Percentiles rank a stretch among this genome's conserved stretches.
phyloP scores from a whole-genome alignment of 768 basidiomycete species.

The Tylopilus plumbeoviolaceoides region DNA sequence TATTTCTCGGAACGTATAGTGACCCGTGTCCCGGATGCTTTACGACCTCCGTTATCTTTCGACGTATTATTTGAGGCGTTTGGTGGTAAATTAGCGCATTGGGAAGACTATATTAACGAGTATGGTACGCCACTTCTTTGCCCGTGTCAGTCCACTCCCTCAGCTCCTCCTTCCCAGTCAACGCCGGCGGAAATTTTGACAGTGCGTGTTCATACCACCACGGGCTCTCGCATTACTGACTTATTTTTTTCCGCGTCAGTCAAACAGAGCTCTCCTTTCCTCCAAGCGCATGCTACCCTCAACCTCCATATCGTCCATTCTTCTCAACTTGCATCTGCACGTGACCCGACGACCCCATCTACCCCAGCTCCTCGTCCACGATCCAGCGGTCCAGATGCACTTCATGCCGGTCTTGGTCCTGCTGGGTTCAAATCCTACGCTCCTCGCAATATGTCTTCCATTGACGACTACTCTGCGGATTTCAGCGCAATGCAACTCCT shows the following conservation, averaged over 20 bases:
- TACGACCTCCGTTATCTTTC: constrained; percentile 56
- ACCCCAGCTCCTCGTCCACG: constrained; percentile 32
- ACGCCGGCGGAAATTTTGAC: constrained; percentile 66
- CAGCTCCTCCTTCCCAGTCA: constrained; percentile 43
- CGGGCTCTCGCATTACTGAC: constrained; percentile 5
- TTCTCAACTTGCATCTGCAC: constrained; percentile 49
- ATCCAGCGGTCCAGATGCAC: constrained; percentile 41
- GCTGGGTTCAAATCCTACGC: constrained; percentile 62
- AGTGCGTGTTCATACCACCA: constrained; percentile 41
- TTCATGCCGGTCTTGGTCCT: constrained; percentile 56
- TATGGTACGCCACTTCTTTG: constrained; percentile 42
- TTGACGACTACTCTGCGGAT: constrained; percentile 53
- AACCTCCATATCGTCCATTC: constrained; percentile 88
- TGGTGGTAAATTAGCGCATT: constrained; percentile 81
- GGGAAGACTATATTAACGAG: constrained; percentile 76
- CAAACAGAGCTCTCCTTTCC: constrained; percentile 76
- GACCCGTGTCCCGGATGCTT: constrained; percentile 63
- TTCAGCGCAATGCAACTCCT: constrained; percentile 79
- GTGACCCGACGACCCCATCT: constrained; percentile 30
- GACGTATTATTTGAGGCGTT: constrained; percentile 74
- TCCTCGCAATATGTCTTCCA: constrained; percentile 13
- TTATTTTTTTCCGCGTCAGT: constrained; percentile 37
- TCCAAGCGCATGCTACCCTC: constrained; percentile 78
- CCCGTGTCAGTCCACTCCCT: not conserved
- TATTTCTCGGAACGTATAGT: constrained; percentile 65